Evolutionary conservation across 768 basidiomycete genomes (phyloP).

Genomic region (Infundibulicybe gibba): DNA sequence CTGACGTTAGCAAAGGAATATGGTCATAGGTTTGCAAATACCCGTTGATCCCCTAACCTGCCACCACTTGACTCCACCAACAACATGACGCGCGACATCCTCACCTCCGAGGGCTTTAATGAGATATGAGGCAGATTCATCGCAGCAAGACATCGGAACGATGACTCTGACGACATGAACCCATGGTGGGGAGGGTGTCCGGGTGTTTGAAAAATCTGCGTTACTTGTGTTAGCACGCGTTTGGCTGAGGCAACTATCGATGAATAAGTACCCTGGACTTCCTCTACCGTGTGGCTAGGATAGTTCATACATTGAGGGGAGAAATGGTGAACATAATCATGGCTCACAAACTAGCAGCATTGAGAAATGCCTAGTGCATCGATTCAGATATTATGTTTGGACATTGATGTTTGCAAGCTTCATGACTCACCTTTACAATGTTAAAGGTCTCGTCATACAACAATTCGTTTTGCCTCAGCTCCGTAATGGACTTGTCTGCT

Average conservation of each 20-base stretch:
- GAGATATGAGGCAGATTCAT: constrained; percentile 68
- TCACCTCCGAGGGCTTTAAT: constrained; percentile 85
- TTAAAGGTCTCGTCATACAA: constrained; percentile 80
- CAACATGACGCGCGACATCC: constrained; percentile 58
- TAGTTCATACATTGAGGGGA: not conserved
- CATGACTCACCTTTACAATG: constrained; percentile 60
- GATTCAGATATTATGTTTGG: too few species aligned
- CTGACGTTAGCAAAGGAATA: constrained; percentile 5
- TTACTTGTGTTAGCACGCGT: not conserved
- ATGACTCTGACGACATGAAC: constrained; percentile 67
- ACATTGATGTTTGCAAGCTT: not conserved
- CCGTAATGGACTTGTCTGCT: constrained; percentile 36
- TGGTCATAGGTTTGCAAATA: constrained; percentile 21
- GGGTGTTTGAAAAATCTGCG: constrained; percentile 68
- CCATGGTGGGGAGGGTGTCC: constrained; percentile 84
- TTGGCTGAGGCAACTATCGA: not conserved
- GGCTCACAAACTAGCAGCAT: constrained; percentile 64
- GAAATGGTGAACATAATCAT: not conserved
- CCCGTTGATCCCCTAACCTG: constrained; percentile 89
- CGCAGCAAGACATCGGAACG: constrained; percentile 74
- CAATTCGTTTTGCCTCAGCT: constrained; percentile 67
- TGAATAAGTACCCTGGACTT: constrained; percentile 54
- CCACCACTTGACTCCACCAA: constrained; percentile 97
- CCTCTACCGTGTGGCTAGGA: constrained; percentile 78
- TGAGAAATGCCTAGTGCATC: constrained; percentile 65